phyloP scores from a whole-genome alignment of 2,329 filamentous ascomycete species.

The Ophiostoma piceae region DNA sequence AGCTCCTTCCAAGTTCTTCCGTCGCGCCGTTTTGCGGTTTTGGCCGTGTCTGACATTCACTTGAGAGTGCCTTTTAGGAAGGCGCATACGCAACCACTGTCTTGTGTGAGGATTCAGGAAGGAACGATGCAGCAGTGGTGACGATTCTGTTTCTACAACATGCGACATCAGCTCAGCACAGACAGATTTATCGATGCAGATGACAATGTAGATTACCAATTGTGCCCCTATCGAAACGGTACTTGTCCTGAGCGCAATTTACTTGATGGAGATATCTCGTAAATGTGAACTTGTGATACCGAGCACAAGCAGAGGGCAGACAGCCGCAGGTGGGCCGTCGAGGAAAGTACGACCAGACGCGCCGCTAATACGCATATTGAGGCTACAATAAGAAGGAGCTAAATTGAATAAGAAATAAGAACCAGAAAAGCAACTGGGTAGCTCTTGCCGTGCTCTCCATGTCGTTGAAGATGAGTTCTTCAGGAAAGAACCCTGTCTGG shows the following conservation, averaged over 20 bases:
- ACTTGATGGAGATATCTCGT: not conserved
- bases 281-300: not conserved
- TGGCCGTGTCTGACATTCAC: not conserved
- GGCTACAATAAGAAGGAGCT: not conserved
- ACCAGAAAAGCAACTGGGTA: not conserved
- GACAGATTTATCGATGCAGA: not conserved
- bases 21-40: not conserved
- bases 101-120: not conserved
- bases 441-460: not conserved
- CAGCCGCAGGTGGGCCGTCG: conserved; percentile 8
- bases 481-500: not conserved
- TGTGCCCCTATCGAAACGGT: not conserved
- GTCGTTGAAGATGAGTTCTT: not conserved
- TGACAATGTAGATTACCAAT: not conserved
- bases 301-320: not conserved
- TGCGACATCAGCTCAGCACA: not conserved
- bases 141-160: not conserved
- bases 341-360: conserved; percentile 1
- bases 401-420: too few relatives aligned
- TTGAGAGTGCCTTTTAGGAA: not conserved
- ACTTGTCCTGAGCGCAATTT: not conserved
- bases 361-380: not conserved
- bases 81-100: not conserved
- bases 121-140: not conserved
- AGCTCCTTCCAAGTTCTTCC: not conserved